Evolutionary conservation across 345 rosid species (phyloP), one percentile per base, ranked within the genome.

Genomic region (Pugionium dolabratum): DNA sequence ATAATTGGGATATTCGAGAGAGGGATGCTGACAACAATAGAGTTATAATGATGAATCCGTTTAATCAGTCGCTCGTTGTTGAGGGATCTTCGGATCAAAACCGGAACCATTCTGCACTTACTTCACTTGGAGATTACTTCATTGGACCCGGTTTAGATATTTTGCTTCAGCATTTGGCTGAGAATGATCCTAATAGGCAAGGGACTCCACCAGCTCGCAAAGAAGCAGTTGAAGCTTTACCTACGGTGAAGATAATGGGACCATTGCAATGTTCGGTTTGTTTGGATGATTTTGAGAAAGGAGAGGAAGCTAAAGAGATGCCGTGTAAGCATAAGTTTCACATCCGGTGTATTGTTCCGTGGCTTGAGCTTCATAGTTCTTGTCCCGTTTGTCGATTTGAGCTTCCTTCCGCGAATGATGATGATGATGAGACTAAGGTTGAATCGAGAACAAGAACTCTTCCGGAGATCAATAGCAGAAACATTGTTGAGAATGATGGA

Each of bases 261-360:
- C 72, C 67, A 2, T 34, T 81, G 73, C 95, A 89, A 55, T 92
- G 98, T 61, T 78, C 88, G 0, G 90, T 92, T 30, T 92, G 98
- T 75, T 82, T 92, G 73, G 96, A 92, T 79, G 95, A 92, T 55
- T 79, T 87, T 69, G 87, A 82, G 73, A 67, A 79, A 56, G 95
- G 93, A 3, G 29, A 35, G 0, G 84, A 83, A 55, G 91, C 93
- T 48, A 89, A 78, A 61, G 91, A 92, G 77, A 86, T 89, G 96
- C 96, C 98, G 0, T 92, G 98, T 75, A 85, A 83, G 76, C 98
- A 92, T 67, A 89, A 83, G 86, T 92, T 87, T 79, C 98, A 92
- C 47, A 29, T 73, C n/a, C 58, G 45, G 0, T 92, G 98, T 73
- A 74, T 92, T 67, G 69, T 84, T 7, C 95, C 96, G 4, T 92